Evolutionary conservation across 495 filamentous ascomycete genomes (phyloP).

Genomic region (Staphylotrichum longicolle): DNA sequence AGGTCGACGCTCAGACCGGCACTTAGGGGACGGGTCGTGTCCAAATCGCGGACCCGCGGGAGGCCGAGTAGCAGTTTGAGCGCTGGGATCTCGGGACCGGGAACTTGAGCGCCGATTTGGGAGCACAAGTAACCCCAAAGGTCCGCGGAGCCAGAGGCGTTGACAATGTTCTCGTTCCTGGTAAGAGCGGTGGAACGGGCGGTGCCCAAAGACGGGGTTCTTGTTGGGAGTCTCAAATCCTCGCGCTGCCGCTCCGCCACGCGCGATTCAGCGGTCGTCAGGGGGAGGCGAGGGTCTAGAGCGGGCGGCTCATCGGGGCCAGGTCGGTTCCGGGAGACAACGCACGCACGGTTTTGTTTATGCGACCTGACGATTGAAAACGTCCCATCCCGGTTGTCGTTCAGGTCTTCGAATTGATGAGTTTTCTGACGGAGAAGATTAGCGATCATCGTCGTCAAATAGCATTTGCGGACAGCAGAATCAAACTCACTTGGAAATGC

Average conservation of each 20-base stretch:
- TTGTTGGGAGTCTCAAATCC: not conserved
- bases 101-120: not conserved
- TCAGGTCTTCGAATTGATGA: slow-evolving; percentile 6
- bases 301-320: slow-evolving; percentile 12
- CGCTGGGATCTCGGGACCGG: not conserved
- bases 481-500: slow-evolving; percentile 16
- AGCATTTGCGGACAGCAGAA: too few species aligned
- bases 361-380: slow-evolving; percentile 17
- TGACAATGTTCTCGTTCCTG: too few species aligned
- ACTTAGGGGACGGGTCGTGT: not conserved
- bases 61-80: slow-evolving; percentile 5
- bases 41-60: slow-evolving; percentile 10
- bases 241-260: not conserved
- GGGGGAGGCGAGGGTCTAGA: slow-evolving; percentile 9
- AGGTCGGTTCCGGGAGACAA: slow-evolving; percentile 19
- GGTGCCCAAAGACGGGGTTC: too few species aligned
- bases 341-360: not conserved
- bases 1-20: not conserved
- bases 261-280: not conserved
- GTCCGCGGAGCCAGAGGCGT: not conserved
- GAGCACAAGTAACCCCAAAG: slow-evolving; percentile 13
- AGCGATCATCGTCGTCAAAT: too few species aligned
- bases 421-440: not conserved
- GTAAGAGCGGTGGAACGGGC: not conserved
- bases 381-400: slow-evolving; percentile 24